These are phyloP conservation scores for Tetrapisispora nanseiensis DNA, from an alignment of 805 yeast species.

Conservation along the genomic window DNA sequence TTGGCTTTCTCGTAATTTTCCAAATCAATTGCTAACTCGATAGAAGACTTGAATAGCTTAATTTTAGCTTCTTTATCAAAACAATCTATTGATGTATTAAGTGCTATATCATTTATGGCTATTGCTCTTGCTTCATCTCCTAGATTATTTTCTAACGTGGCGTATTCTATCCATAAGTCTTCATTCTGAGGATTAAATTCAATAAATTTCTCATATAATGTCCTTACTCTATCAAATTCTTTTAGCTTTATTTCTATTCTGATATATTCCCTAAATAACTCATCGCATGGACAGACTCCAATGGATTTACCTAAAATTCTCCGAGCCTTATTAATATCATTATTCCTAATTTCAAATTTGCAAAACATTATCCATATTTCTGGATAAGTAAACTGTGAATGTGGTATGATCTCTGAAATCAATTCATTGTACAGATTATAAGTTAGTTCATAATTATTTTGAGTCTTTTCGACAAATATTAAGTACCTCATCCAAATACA, in stretches of 20 bases:
- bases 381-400: slow-evolving; percentile 51
- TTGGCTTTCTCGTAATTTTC: slow-evolving; percentile 50
- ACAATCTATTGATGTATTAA: slow-evolving; percentile 16
- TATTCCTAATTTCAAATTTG: slow-evolving; percentile 63
- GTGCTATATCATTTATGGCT: slow-evolving; percentile 49
- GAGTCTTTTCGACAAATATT: slow-evolving; percentile 46
- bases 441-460: slow-evolving; percentile 36
- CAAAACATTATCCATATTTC: slow-evolving; percentile 66
- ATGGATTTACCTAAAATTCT: slow-evolving; percentile 62
- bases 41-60: slow-evolving; percentile 33
- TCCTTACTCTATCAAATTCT: slow-evolving; percentile 74
- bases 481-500: slow-evolving; percentile 63
- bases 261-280: slow-evolving; percentile 56
- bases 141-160: slow-evolving; percentile 54
- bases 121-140: slow-evolving; percentile 64
- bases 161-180: slow-evolving; percentile 50
- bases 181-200: slow-evolving; percentile 19
- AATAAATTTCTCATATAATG: slow-evolving; percentile 52
- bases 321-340: slow-evolving; percentile 44
- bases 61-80: slow-evolving; percentile 8
- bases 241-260: slow-evolving; percentile 55
- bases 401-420: slow-evolving; percentile 42
- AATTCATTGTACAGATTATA: slow-evolving; percentile 43
- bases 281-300: slow-evolving; percentile 54
- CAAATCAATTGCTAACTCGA: slow-evolving; percentile 54